Conservation (phyloP, 2,329 filamentous ascomycete genomes). For the Cladosporium velox region DNA sequence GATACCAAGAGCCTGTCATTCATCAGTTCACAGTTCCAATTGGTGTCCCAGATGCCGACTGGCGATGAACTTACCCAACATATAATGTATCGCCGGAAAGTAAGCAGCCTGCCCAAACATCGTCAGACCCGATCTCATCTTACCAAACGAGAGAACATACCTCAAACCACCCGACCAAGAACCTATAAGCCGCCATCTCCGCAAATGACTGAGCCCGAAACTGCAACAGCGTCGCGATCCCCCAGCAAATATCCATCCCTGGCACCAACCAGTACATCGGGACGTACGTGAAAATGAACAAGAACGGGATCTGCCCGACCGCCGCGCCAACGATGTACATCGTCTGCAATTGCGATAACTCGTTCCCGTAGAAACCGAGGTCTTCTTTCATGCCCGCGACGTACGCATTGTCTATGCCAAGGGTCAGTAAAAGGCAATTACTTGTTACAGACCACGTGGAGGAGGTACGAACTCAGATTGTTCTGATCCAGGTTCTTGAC, state of each 20-base stretch:
- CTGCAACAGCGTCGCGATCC: conserved; percentile 23
- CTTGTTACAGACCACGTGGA: background rate
- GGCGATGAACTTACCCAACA: conserved; percentile 4
- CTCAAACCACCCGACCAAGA: conserved; percentile 26
- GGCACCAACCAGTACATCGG: conserved; percentile 21
- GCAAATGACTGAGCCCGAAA: conserved; percentile 16
- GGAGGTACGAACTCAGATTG: conserved; percentile 50
- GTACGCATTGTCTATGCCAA: conserved; percentile 48
- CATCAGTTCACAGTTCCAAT: background rate
- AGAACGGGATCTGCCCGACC: conserved; percentile 24
- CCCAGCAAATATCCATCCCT: conserved; percentile 20
- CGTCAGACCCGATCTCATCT: background rate
- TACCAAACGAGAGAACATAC: background rate
- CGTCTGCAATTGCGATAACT: conserved; percentile 20
- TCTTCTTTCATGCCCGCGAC: conserved; percentile 16
- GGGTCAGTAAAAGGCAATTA: background rate
- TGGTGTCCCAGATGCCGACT: background rate
- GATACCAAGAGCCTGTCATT: conserved; percentile 23
- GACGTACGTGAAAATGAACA: conserved; percentile 22
- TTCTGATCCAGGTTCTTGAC: conserved; percentile 58
- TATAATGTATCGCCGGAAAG: conserved; percentile 27
- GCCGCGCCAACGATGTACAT: conserved; percentile 24
- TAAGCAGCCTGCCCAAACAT: conserved; percentile 14
- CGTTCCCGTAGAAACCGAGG: conserved; percentile 15
- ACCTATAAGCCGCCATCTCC: conserved; percentile 22